Evolutionary conservation across 768 basidiomycete genomes (phyloP).

Genomic region (Infundibulicybe gibba): DNA sequence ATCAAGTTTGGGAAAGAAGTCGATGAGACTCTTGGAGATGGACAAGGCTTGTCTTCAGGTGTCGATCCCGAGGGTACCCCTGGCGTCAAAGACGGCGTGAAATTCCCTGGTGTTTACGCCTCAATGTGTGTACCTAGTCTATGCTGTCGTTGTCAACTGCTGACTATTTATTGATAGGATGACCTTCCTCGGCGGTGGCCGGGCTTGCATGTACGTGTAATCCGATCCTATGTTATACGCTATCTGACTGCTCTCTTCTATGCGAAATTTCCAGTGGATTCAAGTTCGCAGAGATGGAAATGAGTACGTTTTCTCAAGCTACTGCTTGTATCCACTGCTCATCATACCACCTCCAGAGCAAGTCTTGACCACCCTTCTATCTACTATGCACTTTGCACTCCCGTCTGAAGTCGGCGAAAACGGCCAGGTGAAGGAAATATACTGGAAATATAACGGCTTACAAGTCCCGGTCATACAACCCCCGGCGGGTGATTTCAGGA

Average conservation of each 20-base stretch:
- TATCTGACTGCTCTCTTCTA: neutral
- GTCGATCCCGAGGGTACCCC: too few relatives aligned
- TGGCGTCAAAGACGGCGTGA: constrained; percentile 20
- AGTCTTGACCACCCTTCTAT: constrained; percentile 10
- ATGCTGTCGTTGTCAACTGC: too few relatives aligned
- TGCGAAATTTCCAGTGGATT: constrained; percentile 29
- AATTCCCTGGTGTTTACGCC: constrained; percentile 32
- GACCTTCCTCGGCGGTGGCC: constrained; percentile 30
- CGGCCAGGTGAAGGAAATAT: too few relatives aligned
- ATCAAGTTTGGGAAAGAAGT: too few relatives aligned
- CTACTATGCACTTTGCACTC: too few relatives aligned
- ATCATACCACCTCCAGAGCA: constrained; percentile 7
- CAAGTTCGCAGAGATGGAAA: constrained; percentile 37
- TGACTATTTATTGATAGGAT: constrained; percentile 14
- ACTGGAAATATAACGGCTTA: too few relatives aligned
- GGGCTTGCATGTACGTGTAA: constrained; percentile 30
- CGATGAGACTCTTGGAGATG: too few relatives aligned
- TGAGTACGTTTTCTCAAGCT: constrained; percentile 24
- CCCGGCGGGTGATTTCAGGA: too few relatives aligned
- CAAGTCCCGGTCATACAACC: too few relatives aligned
- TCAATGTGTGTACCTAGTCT: constrained; percentile 20
- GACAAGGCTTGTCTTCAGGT: too few relatives aligned
- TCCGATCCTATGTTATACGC: too few relatives aligned
- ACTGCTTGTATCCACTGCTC: neutral
- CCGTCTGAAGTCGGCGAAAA: too few relatives aligned